These are phyloP conservation scores for Dryas integrifolia DNA, from an alignment of 331 rosid species.

Conservation along the genomic window DNA sequence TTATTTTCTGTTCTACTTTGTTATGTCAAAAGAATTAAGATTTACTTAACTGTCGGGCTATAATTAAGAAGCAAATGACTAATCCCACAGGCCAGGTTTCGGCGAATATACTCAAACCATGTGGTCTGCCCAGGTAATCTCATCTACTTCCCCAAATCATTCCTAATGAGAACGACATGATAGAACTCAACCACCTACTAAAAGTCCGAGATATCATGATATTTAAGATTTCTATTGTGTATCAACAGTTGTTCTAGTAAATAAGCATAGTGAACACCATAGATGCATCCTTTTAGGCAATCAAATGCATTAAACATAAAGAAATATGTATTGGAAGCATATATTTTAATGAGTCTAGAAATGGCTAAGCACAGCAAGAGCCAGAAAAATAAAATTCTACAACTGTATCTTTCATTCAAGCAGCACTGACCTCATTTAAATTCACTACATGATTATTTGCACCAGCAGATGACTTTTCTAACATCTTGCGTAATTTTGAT, in stretches of 20 bases:
- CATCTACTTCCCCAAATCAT: neutral
- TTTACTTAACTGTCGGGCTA: too few species aligned
- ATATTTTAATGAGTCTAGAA: neutral
- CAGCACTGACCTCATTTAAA: slow-evolving; percentile 44
- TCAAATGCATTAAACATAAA: neutral
- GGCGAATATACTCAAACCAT: neutral
- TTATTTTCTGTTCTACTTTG: too few species aligned
- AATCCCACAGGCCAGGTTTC: neutral
- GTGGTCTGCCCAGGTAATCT: neutral
- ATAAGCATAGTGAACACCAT: neutral
- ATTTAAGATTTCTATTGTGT: neutral
- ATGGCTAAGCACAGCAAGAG: neutral
- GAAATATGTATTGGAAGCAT: neutral
- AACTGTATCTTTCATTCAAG: slow-evolving; percentile 6
- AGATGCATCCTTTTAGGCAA: neutral
- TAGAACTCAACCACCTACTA: neutral
- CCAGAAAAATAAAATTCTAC: neutral
- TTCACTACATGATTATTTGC: slow-evolving; percentile 27
- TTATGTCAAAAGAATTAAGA: too few species aligned
- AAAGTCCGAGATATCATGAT: neutral
- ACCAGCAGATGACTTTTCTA: slow-evolving; percentile 39
- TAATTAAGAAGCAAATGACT: too few species aligned
- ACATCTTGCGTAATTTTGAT: slow-evolving; percentile 46
- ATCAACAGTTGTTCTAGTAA: neutral
- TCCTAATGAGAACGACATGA: neutral